Percentiles rank a stretch among this genome's conserved stretches.
Evolutionary conservation across 129 eudicot genomes (phyloP).

Genomic region (Centella asiatica): DNA sequence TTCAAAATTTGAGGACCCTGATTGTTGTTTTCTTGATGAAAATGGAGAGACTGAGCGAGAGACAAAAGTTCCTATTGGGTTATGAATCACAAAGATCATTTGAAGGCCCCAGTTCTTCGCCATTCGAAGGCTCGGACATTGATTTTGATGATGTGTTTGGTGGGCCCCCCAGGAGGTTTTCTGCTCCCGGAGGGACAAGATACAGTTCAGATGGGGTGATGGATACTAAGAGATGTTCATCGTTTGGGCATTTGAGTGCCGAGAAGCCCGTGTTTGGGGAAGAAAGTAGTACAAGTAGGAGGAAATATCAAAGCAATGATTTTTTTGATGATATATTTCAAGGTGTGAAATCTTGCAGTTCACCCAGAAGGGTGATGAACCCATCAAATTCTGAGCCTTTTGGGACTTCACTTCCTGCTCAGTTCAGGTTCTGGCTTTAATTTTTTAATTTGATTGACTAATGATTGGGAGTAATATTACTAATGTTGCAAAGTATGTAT

Average conservation of each 20-base stretch:
- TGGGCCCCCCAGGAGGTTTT: conserved; percentile 80
- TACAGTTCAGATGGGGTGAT: conserved; percentile 33
- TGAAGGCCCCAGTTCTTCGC: conserved; percentile 27
- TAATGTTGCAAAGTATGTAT: too few relatives aligned
- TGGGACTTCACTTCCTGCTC: conserved; percentile 41
- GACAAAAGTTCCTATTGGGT: conserved; percentile 22
- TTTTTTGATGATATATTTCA: conserved; percentile 79
- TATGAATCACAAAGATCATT: conserved; percentile 28
- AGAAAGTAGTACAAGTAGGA: conserved; percentile 33
- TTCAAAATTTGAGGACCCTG: background rate
- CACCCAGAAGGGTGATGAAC: conserved; percentile 37
- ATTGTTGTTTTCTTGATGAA: background rate
- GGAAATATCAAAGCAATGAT: conserved; percentile 35
- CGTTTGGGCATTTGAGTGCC: conserved; percentile 25
- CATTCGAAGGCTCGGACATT: conserved; percentile 31
- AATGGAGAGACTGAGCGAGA: conserved; percentile 43
- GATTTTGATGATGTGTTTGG: conserved; percentile 94
- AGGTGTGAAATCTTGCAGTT: conserved; percentile 37
- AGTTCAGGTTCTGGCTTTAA: conserved; percentile 40
- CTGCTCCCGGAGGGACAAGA: conserved; percentile 43
- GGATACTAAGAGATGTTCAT: conserved; percentile 15
- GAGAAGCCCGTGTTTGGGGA: conserved; percentile 84
- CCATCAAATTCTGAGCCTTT: conserved; percentile 34
- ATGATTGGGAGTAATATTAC: too few relatives aligned
- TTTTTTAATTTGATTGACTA: conserved; percentile 5